Percentiles rank a stretch among this genome's conserved stretches.
Evolutionary conservation across 129 eudicot genomes (phyloP).

Genomic region (Smallanthus sonchifolius): DNA sequence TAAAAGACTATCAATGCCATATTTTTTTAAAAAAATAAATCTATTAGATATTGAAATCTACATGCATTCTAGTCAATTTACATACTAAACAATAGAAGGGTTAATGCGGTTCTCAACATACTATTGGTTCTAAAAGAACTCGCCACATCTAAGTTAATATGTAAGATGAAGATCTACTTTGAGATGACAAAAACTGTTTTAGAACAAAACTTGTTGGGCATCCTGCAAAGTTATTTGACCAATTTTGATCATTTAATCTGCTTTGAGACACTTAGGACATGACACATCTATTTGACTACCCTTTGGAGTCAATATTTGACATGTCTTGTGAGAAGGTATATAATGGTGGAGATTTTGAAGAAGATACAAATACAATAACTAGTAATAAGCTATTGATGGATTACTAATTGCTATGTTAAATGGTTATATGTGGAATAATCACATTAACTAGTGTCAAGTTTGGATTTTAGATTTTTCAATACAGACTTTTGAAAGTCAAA

Average conservation of each 20-base stretch:
- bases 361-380: background rate
- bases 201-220: background rate
- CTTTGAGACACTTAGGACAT: background rate
- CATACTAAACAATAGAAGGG: too few relatives aligned
- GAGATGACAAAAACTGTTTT: background rate
- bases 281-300: too few relatives aligned
- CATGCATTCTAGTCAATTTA: too few relatives aligned
- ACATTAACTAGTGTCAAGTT: background rate
- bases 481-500: background rate
- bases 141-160: too few relatives aligned
- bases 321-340: background rate
- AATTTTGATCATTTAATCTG: background rate
- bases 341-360: background rate
- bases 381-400: background rate
- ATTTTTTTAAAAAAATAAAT: too few relatives aligned
- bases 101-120: too few relatives aligned
- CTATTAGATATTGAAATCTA: too few relatives aligned
- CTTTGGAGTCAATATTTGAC: background rate
- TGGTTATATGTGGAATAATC: slow-evolving; percentile 3
- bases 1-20: too few relatives aligned
- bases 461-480: background rate
- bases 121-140: too few relatives aligned
- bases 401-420: background rate
- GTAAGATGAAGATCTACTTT: background rate
- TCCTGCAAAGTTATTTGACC: slow-evolving; percentile 4